Conservation (phyloP, 139 green algal species). For the Deuterostichococcus epilithicus region DNA sequence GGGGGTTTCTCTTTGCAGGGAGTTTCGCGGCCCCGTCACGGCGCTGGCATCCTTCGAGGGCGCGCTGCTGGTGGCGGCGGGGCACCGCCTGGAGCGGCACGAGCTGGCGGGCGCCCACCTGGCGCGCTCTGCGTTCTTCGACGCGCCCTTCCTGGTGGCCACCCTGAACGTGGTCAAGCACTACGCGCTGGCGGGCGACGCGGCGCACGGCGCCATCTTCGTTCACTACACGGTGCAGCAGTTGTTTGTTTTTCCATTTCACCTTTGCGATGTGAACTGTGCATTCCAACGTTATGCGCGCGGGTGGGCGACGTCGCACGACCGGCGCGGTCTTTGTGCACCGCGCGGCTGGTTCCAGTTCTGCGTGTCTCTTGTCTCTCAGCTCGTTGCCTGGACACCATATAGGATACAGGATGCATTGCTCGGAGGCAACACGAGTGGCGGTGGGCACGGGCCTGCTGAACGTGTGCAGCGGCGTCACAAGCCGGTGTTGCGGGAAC, state of each 20-base stretch:
- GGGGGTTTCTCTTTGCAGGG: constrained; percentile 28
- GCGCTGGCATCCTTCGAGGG: constrained; percentile 40
- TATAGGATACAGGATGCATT: too few species aligned
- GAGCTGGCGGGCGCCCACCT: constrained; percentile 25
- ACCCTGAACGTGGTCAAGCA: constrained; percentile 75
- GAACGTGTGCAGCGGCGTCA: too few species aligned
- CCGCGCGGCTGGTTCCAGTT: too few species aligned
- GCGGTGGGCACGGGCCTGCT: too few species aligned
- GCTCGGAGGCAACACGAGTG: too few species aligned
- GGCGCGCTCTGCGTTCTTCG: constrained; percentile 65
- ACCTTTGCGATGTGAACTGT: background rate
- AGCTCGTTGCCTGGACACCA: too few species aligned
- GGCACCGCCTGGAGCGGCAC: constrained; percentile 61
- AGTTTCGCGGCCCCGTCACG: constrained; percentile 50
- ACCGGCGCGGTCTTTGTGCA: too few species aligned
- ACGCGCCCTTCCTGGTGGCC: constrained; percentile 64
- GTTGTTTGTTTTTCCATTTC: too few species aligned
- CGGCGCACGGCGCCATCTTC: constrained; percentile 67
- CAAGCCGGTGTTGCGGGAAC: too few species aligned
- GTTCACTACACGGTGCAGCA: constrained; percentile 64
- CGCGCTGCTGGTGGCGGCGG: constrained; percentile 56
- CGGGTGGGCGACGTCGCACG: too few species aligned
- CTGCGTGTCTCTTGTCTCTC: too few species aligned
- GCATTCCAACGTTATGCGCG: background rate
- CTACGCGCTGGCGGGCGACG: constrained; percentile 77